Evolutionary conservation across 345 rosid species (phyloP).

Genomic region (Gossypium thurberi): DNA sequence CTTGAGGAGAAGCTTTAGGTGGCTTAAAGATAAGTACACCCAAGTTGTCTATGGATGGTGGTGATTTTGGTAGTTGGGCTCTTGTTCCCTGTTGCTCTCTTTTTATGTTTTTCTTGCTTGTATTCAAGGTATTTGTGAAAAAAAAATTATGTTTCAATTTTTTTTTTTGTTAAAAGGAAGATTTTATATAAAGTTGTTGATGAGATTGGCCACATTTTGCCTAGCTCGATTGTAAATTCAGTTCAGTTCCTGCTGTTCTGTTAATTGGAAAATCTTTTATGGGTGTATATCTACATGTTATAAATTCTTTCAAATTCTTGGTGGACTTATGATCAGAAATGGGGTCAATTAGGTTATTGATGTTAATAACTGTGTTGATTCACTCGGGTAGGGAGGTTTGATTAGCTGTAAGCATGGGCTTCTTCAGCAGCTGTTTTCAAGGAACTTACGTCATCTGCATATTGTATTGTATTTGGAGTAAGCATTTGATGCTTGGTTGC

Average conservation of each 20-base stretch:
- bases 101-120: not conserved
- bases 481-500: not conserved
- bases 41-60: conserved; percentile 80
- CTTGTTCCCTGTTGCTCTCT: not conserved
- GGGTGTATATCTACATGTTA: not conserved
- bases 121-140: conserved; percentile 13
- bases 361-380: not conserved
- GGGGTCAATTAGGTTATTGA: not conserved
- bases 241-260: not conserved
- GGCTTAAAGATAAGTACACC: conserved; percentile 77
- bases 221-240: conserved; percentile 12
- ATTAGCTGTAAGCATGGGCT: not conserved
- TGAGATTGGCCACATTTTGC: conserved; percentile 9
- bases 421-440: not conserved
- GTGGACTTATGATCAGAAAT: not conserved
- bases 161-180: not conserved
- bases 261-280: not conserved
- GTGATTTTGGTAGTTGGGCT: conserved; percentile 23
- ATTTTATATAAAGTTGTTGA: conserved; percentile 9
- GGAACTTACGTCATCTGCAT: not conserved
- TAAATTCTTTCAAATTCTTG: not conserved
- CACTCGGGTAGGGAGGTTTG: not conserved
- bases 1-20: conserved; percentile 77
- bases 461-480: not conserved
- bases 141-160: not conserved